Base-by-base conservation (phyloP, 2,329 filamentous ascomycete species). In the Cyclaneusma minus region DNA sequence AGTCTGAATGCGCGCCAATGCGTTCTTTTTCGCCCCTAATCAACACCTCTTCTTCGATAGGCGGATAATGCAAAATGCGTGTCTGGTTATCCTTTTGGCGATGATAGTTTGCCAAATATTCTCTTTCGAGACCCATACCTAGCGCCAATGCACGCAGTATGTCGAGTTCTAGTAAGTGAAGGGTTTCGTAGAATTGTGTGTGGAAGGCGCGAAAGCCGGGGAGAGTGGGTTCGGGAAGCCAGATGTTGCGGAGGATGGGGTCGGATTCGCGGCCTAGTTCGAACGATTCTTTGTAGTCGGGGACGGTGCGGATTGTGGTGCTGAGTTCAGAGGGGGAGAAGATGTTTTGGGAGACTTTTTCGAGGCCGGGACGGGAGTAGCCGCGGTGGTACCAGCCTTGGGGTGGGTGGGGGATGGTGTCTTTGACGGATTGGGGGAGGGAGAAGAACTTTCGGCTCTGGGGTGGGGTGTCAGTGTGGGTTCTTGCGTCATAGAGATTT, bases 301-400 rank as follows among this genome's bases (percentile, higher is more conserved):
- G n/a, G n/a, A n/a, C n/a, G n/a, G n/a, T n/a, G n/a, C n/a, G n/a
- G n/a, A n/a, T n/a, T n/a, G n/a, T n/a, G n/a, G n/a, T n/a, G n/a
- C n/a, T n/a, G n/a, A n/a, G n/a, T n/a, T n/a, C n/a, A n/a, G n/a
- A n/a, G n/a, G n/a, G n/a, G n/a, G n/a, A n/a, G 8, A 44, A 49
- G 1, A 47, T 43, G 11, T 49, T 42, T 21, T 46, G 50, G 13
- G 44, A 43, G 3, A 52, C 38, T 27, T 51, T 52, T 35, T 51
- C 50, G 22, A 42, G 45, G 25, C 43, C 51, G 21, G 46, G 40
- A 25, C 42, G 45, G 20, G 47, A 50, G 32, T 51, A 53, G 2
- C 51, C 51, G 3, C 51, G 44, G 32, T 54, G 49, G 28, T 48
- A 46, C 41, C 46, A 50, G 6, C 45, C 35, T 22, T 49, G 37